phyloP scores from a whole-genome alignment of 2,329 filamentous ascomycete species.

The Aureobasidium sp. region DNA sequence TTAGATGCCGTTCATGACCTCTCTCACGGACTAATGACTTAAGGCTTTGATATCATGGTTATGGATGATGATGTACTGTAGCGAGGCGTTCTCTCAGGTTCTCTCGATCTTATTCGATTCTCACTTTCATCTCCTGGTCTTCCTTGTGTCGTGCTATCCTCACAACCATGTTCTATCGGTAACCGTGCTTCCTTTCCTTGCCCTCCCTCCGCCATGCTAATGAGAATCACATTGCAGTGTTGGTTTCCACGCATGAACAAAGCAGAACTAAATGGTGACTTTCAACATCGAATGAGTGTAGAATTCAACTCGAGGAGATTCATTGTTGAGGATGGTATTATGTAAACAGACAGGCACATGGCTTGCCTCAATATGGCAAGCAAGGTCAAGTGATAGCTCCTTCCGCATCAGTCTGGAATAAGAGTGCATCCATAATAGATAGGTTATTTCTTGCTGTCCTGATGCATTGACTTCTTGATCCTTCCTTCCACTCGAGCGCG shows the following conservation, averaged over 20 bases:
- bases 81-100: conserved; percentile 8
- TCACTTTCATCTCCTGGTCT: neutral
- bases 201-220: no score
- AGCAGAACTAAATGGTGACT: no score
- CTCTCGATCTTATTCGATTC: neutral
- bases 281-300: no score
- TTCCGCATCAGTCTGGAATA: neutral
- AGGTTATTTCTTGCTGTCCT: neutral
- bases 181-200: no score
- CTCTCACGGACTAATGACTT: neutral
- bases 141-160: neutral
- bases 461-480: neutral
- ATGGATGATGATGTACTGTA: conserved; percentile 1
- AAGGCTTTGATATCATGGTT: neutral
- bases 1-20: conserved; percentile 18
- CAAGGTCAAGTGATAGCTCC: neutral
- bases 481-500: neutral
- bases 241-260: no score
- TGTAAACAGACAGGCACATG: neutral
- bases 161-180: neutral
- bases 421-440: neutral
- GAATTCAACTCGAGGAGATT: no score
- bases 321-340: neutral
- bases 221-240: no score
- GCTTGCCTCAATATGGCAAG: neutral